phyloP scores from a whole-genome alignment of 345 rosid species.

The Sonneratia alba region DNA sequence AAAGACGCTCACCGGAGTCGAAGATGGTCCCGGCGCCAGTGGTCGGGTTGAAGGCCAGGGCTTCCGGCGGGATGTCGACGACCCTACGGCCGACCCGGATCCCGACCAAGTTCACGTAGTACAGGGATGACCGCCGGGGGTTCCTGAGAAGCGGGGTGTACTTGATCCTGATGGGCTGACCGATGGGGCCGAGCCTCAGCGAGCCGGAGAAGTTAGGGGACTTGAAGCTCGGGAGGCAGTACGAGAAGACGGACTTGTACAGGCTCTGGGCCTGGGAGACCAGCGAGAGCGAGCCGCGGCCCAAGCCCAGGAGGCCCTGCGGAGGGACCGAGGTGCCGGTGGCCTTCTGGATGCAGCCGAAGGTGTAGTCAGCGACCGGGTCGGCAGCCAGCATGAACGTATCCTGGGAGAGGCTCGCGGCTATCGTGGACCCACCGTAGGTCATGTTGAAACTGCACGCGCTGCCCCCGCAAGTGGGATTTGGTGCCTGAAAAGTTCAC shows the following conservation, averaged over 20 bases:
- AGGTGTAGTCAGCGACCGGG: constrained; percentile 51
- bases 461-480: constrained; percentile 50
- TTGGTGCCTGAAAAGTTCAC: constrained; percentile 39
- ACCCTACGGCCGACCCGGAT: constrained; percentile 63
- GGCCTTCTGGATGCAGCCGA: constrained; percentile 68
- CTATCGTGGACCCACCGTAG: constrained; percentile 64
- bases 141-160: constrained; percentile 71
- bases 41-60: constrained; percentile 60
- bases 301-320: constrained; percentile 79
- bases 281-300: constrained; percentile 79
- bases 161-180: constrained; percentile 69
- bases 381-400: constrained; percentile 50
- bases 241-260: constrained; percentile 73
- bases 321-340: constrained; percentile 67
- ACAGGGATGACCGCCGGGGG: constrained; percentile 75
- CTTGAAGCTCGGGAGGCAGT: constrained; percentile 81
- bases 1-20: constrained; percentile 57
- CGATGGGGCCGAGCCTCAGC: constrained; percentile 64
- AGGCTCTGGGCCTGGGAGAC: constrained; percentile 65
- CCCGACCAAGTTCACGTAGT: constrained; percentile 66
- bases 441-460: constrained; percentile 72
- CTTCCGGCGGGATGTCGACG: constrained; percentile 58
- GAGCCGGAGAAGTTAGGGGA: constrained; percentile 74
- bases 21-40: constrained; percentile 86
- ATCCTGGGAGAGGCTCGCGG: constrained; percentile 64